Conservation (phyloP, 2,329 filamentous ascomycete species). For the Beauveria caledonica region DNA sequence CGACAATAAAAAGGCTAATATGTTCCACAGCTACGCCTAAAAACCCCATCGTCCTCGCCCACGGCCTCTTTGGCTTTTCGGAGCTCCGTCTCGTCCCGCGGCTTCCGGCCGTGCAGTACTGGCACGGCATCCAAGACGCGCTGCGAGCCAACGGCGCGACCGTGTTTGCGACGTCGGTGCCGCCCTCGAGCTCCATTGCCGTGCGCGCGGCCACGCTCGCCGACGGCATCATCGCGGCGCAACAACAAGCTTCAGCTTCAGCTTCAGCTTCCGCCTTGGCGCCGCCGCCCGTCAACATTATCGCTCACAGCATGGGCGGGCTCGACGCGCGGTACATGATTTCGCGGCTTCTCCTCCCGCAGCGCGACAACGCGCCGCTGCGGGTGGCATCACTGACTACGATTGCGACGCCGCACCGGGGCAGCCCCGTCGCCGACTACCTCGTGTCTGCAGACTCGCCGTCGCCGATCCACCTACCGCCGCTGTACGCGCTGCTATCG, state of each 20-base stretch:
- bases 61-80: conserved; percentile 57
- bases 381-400: conserved; percentile 45
- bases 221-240: conserved; percentile 39
- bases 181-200: conserved; percentile 53
- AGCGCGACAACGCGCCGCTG: conserved; percentile 23
- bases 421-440: conserved; percentile 48
- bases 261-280: conserved; percentile 7
- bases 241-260: no score
- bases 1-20: background rate
- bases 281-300: conserved; percentile 61
- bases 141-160: conserved; percentile 43
- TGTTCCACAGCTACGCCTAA: conserved; percentile 42
- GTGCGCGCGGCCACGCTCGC: conserved; percentile 51
- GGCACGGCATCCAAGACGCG: conserved; percentile 55
- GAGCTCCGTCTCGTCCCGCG: conserved; percentile 43
- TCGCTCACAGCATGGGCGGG: conserved; percentile 62
- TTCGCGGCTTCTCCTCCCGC: conserved; percentile 40
- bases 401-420: conserved; percentile 47
- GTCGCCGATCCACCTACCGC: conserved; percentile 42
- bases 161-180: conserved; percentile 54
- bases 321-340: conserved; percentile 60
- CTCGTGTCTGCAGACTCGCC: conserved; percentile 35
- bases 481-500: conserved; percentile 43
- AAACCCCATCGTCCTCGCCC: conserved; percentile 56
- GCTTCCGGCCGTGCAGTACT: conserved; percentile 53